Evolutionary conservation across 352 stramenopile genomes (phyloP), one percentile per base, ranked within the genome.

Genomic region (Phytophthora brassicae): DNA sequence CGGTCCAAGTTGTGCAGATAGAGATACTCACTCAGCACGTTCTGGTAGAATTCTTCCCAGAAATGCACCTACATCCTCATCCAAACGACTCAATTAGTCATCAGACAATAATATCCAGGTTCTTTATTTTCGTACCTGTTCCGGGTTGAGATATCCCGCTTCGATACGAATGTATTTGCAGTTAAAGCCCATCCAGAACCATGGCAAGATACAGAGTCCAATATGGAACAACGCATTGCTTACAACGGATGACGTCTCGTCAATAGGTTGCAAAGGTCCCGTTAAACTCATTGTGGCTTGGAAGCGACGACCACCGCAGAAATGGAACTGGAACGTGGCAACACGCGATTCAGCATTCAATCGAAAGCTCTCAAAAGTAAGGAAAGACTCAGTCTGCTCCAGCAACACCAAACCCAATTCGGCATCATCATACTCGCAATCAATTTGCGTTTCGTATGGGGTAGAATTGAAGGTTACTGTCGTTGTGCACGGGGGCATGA

Each of bases 151-250:
- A 59, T 71, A 75, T 28, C 66, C 70, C 20, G 70, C 70, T 31
- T 74, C 59, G 17, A 78, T 60, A n/a, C 63, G 57, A 23, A 78
- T 70, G 42, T 75, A 43, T 19, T 62, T 68, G 70, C 70, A 75
- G 56, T 65, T 75, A 56, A 70, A 78, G 28, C 66, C 63, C 70
- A 73, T 78, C 70, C 70, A 78, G 48, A 70, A 78, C 70, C 66
- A 78, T 19, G 70, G 70, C 49, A 75, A 39, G 24, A 78, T 62
- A 39, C 70, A 74, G 6, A 78, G 66, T 0, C 66, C 70, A 38
- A 75, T 68, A 43, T 78, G 66, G 41, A 75, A n/a, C 39, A 78
- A 44, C 29, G 63, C 59, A 44, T 73, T 74, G 51, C 49, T 57
- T 35, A 75, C 26, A 31, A 49, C 49, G 1, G 55, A 36, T 4